These are phyloP conservation scores for Thelonectria discophora DNA, from an alignment of 2,329 filamentous ascomycete genomes.

Conservation along the genomic window DNA sequence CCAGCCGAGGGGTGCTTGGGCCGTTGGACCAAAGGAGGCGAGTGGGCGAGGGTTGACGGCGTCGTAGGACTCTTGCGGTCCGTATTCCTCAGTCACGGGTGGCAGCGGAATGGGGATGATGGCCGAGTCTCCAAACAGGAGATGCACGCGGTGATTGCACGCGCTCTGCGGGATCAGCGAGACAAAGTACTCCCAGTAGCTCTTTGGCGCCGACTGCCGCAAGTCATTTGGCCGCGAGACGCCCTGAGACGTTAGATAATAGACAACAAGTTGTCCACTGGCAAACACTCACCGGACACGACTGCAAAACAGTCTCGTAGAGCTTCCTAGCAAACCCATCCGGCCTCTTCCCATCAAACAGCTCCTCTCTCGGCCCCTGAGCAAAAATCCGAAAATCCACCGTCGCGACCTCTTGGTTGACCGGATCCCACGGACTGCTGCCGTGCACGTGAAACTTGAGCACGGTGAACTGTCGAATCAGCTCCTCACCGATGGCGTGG, in stretches of 20 bases:
- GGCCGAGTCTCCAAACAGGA: constrained; percentile 27
- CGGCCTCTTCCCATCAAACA: constrained; percentile 21
- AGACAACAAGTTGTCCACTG: constrained; percentile 22
- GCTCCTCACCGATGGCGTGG: constrained; percentile 21
- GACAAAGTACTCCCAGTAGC: constrained; percentile 29
- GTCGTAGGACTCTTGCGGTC: constrained; percentile 38
- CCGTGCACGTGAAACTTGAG: constrained; percentile 49
- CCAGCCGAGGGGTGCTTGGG: constrained; percentile 36
- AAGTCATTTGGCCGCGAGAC: constrained; percentile 38
- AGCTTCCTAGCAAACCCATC: constrained; percentile 40
- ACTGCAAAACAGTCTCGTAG: constrained; percentile 50
- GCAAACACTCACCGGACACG: constrained; percentile 49
- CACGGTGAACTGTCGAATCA: constrained; percentile 43
- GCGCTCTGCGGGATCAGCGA: constrained; percentile 36
- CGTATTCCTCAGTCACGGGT: constrained; percentile 29
- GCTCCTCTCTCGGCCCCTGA: constrained; percentile 44
- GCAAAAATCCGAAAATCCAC: constrained; percentile 56
- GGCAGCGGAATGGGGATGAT: constrained; percentile 29
- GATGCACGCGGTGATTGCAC: constrained; percentile 34
- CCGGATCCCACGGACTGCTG: constrained; percentile 47
- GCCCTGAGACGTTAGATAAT: background rate
- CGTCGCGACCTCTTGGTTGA: constrained; percentile 54
- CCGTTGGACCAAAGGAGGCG: constrained; percentile 31
- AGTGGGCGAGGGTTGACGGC: constrained; percentile 20
- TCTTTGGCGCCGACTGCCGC: constrained; percentile 45